These are phyloP conservation scores for Zalaria sp. DNA, from an alignment of 2,329 filamentous ascomycete species.

Conservation along the genomic window DNA sequence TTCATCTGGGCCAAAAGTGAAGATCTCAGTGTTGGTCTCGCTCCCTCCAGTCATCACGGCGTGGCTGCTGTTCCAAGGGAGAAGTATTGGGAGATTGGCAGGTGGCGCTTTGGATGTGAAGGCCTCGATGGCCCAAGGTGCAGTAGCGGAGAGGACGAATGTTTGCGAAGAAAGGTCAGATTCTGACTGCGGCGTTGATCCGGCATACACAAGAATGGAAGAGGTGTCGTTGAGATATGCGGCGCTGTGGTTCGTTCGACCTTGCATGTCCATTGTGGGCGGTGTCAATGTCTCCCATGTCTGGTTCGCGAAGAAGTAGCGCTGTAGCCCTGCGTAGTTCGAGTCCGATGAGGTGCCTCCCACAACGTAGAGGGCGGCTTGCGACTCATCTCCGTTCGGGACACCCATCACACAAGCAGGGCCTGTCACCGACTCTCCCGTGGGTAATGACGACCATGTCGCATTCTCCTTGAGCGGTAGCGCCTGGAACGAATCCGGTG, in stretches of 20 bases:
- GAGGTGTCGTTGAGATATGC: constrained; percentile 58
- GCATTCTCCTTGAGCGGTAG: constrained; percentile 54
- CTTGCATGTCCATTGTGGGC: constrained; percentile 42
- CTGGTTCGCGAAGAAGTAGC: constrained; percentile 42
- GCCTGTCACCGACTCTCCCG: constrained; percentile 57
- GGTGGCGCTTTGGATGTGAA: constrained; percentile 47
- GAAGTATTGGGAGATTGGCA: constrained; percentile 53
- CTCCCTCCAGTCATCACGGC: constrained; percentile 64
- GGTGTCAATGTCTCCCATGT: constrained; percentile 45
- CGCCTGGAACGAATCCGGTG: constrained; percentile 59
- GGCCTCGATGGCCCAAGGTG: constrained; percentile 50
- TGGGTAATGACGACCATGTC: constrained; percentile 52
- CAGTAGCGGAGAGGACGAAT: constrained; percentile 54
- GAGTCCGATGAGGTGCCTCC: constrained; percentile 50
- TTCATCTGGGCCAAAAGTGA: constrained; percentile 49
- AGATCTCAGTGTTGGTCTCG: constrained; percentile 51
- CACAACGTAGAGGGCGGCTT: constrained; percentile 62
- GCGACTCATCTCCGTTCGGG: constrained; percentile 39
- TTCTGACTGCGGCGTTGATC: constrained; percentile 46
- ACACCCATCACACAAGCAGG: constrained; percentile 63
- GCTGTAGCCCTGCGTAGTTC: constrained; percentile 62
- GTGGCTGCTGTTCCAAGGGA: constrained; percentile 58
- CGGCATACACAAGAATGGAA: constrained; percentile 68
- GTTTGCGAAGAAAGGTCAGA: constrained; percentile 53
- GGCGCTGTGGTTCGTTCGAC: constrained; percentile 61